Base-by-base conservation (phyloP, 176 grass and related monocot genomes). In the Phyllostachys edulis region DNA sequence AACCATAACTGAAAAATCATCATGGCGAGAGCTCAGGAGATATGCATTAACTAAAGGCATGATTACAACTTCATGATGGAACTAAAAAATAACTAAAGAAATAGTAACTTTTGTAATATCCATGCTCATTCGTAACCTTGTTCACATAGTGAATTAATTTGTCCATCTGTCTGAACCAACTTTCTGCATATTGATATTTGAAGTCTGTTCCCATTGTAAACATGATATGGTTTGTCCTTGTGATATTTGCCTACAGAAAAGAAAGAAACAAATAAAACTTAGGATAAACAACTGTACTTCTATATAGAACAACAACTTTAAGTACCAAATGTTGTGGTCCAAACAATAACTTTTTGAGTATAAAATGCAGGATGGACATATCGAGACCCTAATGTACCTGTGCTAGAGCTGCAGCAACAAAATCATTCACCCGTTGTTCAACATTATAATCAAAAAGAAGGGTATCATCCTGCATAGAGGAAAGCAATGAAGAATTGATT, bases 121-220 rank as follows among this genome's bases (percentile, higher is more conserved):
- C 40, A 71, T 65, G 55, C 45, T 63, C 65, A 89, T 90, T 21
- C 44, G 68, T 87, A 82, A 98, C 95, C 91, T 93, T 94, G 82
- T 98, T 98, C 67, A 95, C 92, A 84, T 95, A 98, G 73, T 98
- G 91, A 91, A 98, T 98, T 56, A 98, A 79, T 80, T 95, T 98
- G 88, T 98, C 95, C 87, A 98, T 82, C 76, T 98, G 91, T 78
- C 95, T 93, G 80, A 98, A 98, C 95, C 95, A 98, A 70, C 89
- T 93, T 81, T 88, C 93, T 52, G 95, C 92, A 20, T 98, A 98
- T 88, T 98, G 95, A 82, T 98, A 98, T 84, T 98, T 98, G 87
- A 98, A 98, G 77, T 98, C 95, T 86, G 95, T 98, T 61, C 95
- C 95, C 95, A 98, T 98, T 32, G 95, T 98, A 89, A 98, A 98